These are phyloP conservation scores for Suillus decipiens DNA, from an alignment of 768 basidiomycete genomes.

Conservation along the genomic window DNA sequence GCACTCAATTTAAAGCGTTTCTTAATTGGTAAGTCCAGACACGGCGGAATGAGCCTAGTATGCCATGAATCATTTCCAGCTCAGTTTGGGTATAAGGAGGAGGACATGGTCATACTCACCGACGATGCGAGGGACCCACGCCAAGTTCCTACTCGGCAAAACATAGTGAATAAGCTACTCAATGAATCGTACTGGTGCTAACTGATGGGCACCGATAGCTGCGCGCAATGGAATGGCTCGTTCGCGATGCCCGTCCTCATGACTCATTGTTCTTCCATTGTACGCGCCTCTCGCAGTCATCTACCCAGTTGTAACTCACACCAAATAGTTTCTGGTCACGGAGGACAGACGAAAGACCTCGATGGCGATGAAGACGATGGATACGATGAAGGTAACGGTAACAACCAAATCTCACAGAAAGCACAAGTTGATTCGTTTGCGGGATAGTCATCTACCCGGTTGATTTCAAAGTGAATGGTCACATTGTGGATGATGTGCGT, in stretches of 20 bases:
- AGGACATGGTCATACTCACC: constrained; percentile 85
- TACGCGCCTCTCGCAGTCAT: neutral
- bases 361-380: constrained; percentile 88
- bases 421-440: neutral
- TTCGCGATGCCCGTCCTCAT: constrained; percentile 71
- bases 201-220: constrained; percentile 40
- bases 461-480: constrained; percentile 61
- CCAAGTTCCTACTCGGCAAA: constrained; percentile 71
- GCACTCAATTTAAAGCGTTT: constrained; percentile 81
- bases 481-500: constrained; percentile 89
- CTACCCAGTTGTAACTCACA: neutral
- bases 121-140: constrained; percentile 70
- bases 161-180: constrained; percentile 59
- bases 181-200: neutral
- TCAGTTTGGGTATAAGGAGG: constrained; percentile 63
- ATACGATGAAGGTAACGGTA: constrained; percentile 71
- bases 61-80: constrained; percentile 33
- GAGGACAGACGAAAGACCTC: constrained; percentile 82
- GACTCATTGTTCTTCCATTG: constrained; percentile 91
- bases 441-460: constrained; percentile 82
- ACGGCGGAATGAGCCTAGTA: constrained; percentile 2
- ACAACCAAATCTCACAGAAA: neutral
- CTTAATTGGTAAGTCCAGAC: constrained; percentile 55
- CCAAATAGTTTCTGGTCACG: constrained; percentile 85
- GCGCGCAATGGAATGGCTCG: constrained; percentile 91